Base-by-base conservation (phyloP, 2,329 filamentous ascomycete species). In the Biscogniauxia mediterranea region DNA sequence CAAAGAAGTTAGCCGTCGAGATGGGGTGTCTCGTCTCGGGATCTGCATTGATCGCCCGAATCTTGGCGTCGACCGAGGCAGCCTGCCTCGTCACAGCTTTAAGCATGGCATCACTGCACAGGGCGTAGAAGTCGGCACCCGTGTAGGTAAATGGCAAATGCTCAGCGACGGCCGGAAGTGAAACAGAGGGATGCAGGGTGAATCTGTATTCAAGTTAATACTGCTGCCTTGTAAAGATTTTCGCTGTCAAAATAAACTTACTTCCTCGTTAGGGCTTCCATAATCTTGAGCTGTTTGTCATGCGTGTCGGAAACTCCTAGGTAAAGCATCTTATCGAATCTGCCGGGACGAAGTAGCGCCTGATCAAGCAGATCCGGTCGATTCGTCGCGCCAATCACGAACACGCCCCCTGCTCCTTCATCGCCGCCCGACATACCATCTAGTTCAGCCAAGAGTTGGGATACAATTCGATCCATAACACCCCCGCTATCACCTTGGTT, bases 281-380 rank as follows among this genome's bases (percentile, higher is more conserved):
- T 79, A 66, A 99, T 98, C 21, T 89, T 97, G 64, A 92, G 85
- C 78, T 99, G 95, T 80, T 98, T 98, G 19, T 96, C 91, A 71
- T 98, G 94, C 3, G 93, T 97, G 76, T 99, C 95, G 7, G 92
- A 96, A 8, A 99, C 93, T 42, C 95, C 95, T 13, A 99, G 82
- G 72, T 98, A 99, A 28, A 99, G 85, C 93, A 98, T 96, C 81
- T 98, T 98, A 74, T 99, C 95, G 75, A 99, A 98, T 62, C 94
- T 84, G 2, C 94, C 94, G 1, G 94, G 95, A 58, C 94, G 86
- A 52, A 98, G 81, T 61, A 99, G 80, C 4, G 94, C 95, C 66
- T 92, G 92, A 73, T 99, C 94, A 21, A 99, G 83, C 58, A 98
- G 79, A 79, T 99, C 95, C 0, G 95, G 95, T 64, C 94, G 81